phyloP scores from a whole-genome alignment of 305 asterid genomes.

The Ilex paraguariensis region DNA sequence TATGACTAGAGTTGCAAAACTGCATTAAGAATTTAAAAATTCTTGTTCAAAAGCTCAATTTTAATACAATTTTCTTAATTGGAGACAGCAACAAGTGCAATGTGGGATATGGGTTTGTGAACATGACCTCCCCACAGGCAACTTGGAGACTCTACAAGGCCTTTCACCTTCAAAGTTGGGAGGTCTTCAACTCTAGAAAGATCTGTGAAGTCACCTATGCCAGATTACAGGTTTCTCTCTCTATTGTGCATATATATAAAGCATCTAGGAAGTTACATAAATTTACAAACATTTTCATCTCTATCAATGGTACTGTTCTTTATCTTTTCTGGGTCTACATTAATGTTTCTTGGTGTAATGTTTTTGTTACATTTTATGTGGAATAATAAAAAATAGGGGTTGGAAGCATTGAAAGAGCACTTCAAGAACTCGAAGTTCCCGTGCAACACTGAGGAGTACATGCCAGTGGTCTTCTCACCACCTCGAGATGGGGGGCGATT shows the following conservation, averaged over 20 bases:
- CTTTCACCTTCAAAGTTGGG: conserved; percentile 91
- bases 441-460: conserved; percentile 67
- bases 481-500: conserved; percentile 68
- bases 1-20: too few relatives aligned
- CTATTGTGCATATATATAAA: not conserved
- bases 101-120: conserved; percentile 97
- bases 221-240: conserved; percentile 61
- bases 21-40: too few relatives aligned
- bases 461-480: conserved; percentile 85
- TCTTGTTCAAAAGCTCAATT: too few relatives aligned
- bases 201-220: conserved; percentile 94
- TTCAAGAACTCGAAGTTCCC: conserved; percentile 97
- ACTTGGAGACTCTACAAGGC: conserved; percentile 85
- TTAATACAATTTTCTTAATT: not conserved
- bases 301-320: not conserved
- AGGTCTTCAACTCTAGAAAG: conserved; percentile 88
- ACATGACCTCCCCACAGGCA: conserved; percentile 98
- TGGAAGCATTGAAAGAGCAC: conserved; percentile 83
- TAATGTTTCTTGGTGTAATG: too few relatives aligned
- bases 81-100: conserved; percentile 81
- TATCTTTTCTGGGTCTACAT: not conserved
- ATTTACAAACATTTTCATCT: too few relatives aligned
- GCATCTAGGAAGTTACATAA: too few relatives aligned
- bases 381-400: conserved; percentile 35
- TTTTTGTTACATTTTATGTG: not conserved